A percentile compares a stretch with the other conserved stretches of the same genome.
phyloP scores from a whole-genome alignment of 1,284 basidiomycete genomes.

The Cryptococcus wingfieldii region DNA sequence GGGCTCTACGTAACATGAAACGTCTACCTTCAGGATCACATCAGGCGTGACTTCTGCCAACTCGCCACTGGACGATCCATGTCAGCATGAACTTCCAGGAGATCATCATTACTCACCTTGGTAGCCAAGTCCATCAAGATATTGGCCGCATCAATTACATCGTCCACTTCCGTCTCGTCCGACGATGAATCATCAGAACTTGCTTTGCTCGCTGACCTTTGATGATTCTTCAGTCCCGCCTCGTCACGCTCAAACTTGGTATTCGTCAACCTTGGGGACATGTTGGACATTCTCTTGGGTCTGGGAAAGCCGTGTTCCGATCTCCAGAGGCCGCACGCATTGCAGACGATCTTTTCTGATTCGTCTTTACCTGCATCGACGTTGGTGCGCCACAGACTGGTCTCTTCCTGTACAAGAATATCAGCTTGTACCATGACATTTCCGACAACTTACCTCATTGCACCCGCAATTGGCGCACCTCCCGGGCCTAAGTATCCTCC shows the following conservation, averaged over 20 bases:
- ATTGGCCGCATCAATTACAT: not conserved
- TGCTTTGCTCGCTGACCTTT: not conserved
- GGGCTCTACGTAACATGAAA: too few species aligned
- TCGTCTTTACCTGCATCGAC: not conserved
- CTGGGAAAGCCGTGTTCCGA: constrained; percentile 1
- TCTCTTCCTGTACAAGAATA: not conserved
- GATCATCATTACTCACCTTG: not conserved
- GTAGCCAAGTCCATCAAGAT: not conserved
- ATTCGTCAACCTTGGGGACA: not conserved
- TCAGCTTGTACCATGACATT: not conserved
- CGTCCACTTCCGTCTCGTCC: not conserved
- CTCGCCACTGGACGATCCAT: too few species aligned
- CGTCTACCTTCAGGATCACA: too few species aligned
- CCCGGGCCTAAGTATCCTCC: not conserved
- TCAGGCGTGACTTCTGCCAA: too few species aligned
- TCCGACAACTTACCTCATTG: not conserved
- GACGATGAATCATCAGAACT: not conserved
- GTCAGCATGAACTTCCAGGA: too few species aligned
- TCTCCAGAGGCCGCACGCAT: constrained; percentile 1
- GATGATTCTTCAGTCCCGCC: too few species aligned
- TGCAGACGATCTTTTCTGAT: not conserved
- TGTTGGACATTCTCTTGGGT: not conserved
- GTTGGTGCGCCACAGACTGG: constrained; percentile 2
- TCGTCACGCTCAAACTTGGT: too few species aligned
- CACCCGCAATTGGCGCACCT: constrained; percentile 2